Evolutionary conservation across 768 basidiomycete species (phyloP).

Genomic region (Mycena albidolilacea): DNA sequence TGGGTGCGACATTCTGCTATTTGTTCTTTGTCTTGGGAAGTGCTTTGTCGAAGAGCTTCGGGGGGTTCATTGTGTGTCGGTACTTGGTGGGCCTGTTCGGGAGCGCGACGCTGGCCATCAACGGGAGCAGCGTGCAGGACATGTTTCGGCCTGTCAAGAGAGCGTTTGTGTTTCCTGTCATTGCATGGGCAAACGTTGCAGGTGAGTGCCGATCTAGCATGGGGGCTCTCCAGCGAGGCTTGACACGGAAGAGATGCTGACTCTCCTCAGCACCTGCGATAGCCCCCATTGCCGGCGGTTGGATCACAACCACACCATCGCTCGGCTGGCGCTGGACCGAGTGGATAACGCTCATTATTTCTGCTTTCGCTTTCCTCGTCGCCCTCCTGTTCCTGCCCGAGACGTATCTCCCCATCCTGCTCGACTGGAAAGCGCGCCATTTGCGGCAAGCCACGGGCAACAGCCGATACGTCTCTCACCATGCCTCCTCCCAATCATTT

Average conservation of each 20-base stretch:
- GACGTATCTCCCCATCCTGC: background rate
- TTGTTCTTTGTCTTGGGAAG: constrained; percentile 1
- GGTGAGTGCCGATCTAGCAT: too few species aligned
- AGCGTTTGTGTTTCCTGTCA: background rate
- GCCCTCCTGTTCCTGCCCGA: constrained; percentile 1
- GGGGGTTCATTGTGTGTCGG: constrained; percentile 7
- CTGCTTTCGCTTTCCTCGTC: constrained; percentile 1
- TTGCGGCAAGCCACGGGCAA: constrained; percentile 1
- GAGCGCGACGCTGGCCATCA: constrained; percentile 3
- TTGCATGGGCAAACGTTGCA: too few species aligned
- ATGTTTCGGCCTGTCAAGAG: constrained; percentile 1
- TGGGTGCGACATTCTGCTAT: constrained; percentile 1
- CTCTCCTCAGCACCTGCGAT: constrained; percentile 4
- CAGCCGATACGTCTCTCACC: constrained; percentile 1
- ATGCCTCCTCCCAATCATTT: constrained; percentile 2
- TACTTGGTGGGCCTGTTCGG: constrained; percentile 1
- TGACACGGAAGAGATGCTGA: constrained; percentile 1
- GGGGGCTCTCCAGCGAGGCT: too few species aligned
- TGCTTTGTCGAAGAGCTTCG: constrained; percentile 1
- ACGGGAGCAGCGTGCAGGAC: constrained; percentile 7
- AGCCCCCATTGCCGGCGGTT: background rate
- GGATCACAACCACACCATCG: background rate
- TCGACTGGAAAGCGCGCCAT: constrained; percentile 1
- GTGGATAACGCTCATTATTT: constrained; percentile 1
- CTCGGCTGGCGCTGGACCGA: constrained; percentile 7